Evolutionary conservation across 768 basidiomycete genomes (phyloP), one percentile per base, ranked within the genome.

Genomic region (Saitozyma podzolica): DNA sequence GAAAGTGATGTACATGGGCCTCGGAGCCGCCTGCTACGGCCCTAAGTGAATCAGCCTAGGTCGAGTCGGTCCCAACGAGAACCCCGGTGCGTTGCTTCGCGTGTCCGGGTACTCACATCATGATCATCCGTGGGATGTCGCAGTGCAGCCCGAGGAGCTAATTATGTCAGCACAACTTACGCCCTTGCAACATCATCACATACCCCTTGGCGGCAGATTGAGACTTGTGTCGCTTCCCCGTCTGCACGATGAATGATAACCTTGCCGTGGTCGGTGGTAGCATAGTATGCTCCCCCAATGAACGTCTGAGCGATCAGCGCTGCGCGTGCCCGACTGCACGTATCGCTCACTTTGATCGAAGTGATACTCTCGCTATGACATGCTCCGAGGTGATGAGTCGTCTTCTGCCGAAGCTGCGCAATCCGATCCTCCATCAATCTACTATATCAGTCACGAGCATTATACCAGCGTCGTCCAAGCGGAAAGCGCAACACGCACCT

Each of bases 221-320:
- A 47, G 13, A 74, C 40, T 4, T 42, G 52, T 42, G 58, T 41
- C 1, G 61, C 61, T 19, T 54, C 54, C 9, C 69, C 67, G 19
- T 64, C 58, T 19, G 19, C 40, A 29, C 54, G 49, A 52, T 67
- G 63, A 39, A 71, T 50, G 39, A 72, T 63, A 19, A 74, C 48
- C 53, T 65, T 69, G 1, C 73, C 73, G 40, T 69, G 68, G 54
- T 69, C 73, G 3, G 73, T 74, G 5, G 68, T 65, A 4, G 70
- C 65, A 29, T 59, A 58, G 41, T 69, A 74, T 6, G 64, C 59
- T 8, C 65, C 65, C 6, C 63, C 54, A 8, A 48, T 49, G 39
- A 61, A 61, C 13, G n/a, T 59, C 58, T 59, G 20, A 29, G 8
- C 4, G 19, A 20, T 50, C 47, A 58, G 56, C 56, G 49, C n/a